Base-by-base conservation (phyloP, 768 basidiomycete species). In the Boletus vermiculosoides region DNA sequence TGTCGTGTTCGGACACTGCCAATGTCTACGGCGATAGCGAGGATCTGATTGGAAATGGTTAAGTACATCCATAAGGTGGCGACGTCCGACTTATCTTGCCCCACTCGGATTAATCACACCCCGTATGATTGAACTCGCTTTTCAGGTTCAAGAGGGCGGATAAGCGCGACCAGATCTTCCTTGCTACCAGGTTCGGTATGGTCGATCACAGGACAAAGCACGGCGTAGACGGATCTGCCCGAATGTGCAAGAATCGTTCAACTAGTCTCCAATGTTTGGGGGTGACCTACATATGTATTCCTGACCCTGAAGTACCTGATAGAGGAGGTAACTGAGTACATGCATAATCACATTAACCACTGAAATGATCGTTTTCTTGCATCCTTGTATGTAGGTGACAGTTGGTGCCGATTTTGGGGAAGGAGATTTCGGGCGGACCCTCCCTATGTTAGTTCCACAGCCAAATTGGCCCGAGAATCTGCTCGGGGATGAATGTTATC, bases 161-260 rank as follows among this genome's bases (percentile, higher is more conserved):
- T 6, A 80, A 80, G 59, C 70, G 79, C 16, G 63, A 61, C 51
- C 70, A 80, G 15, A 81, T 83, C 20, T 87, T 86, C 71, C 74
- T 88, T 20, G 83, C 84, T 3, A 85, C 84, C 20, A 87, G 87
- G 66, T 81, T 80, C 45, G 80, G 80, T 15, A 12, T 70, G 28
- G 50, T 57, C 71, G 66, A 22, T 68, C 74, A 55, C 65, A 64
- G 49, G 34, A 51, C 60, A 9, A 50, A 40, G 20, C 23, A 48
- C 13, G 53, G 74, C 57, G 46, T 77, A 55, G 52, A 72, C 25
- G 77, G 76, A 25, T 72, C 75, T n/a, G 73, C 77, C 0, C 71
- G 77, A 78, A 80, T 53, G 75, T 77, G 12, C 71, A 68, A 5
- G 61, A 73, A 45, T 67, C 73, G 0, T 50, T 77, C 37, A 70